Evolutionary conservation across 345 rosid species (phyloP), one percentile per base, ranked within the genome.

Genomic region (Cardamine chenopodiifolia): DNA sequence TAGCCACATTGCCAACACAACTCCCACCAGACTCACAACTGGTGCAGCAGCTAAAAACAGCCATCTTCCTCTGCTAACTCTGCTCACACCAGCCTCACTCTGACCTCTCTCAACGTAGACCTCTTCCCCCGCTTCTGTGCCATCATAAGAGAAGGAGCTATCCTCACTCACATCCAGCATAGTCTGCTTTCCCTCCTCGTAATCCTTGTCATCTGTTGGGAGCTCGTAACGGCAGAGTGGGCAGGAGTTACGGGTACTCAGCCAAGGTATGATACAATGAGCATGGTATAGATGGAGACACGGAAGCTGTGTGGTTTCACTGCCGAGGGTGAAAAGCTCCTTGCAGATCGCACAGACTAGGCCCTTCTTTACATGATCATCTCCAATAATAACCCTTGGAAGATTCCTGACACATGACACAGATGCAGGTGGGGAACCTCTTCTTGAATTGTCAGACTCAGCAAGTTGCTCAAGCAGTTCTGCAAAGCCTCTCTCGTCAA

Each of bases 401-500:
- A 94, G 87, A 68, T 59, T 84, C 44, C 78, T 82, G 73, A 91
- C 78, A 63, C 76, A 84, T n/a, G 96, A 86, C 22, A 73, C 23
- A 58, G 98, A 85, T 45, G 97, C 90, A 74, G 96, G 98, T 69
- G 97, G 97, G 19, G 98, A 96, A 68, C 93, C 93, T 86, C 96
- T 85, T 79, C 90, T 88, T 19, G 91, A 83, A 58, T 63, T 84
- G 75, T 87, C 96, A 71, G 87, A 81, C 66, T 82, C 93, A 64
- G 87, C 88, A 76, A 94, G 84, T 74, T 85, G 88, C 59, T 87
- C 90, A 68, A 89, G 91, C 76, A 91, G 75, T 73, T 88, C 89
- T 42, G 87, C 95, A 54, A 89, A 84, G 60, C 90, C 90, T 65
- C 91, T 84, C 63, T 78, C 79, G 64, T 85, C 85, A 15, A 87